Percentiles rank a stretch among this genome's conserved stretches.
Evolutionary conservation across 495 filamentous ascomycete species (phyloP).

Genomic region (Penicillium bovifimosum): DNA sequence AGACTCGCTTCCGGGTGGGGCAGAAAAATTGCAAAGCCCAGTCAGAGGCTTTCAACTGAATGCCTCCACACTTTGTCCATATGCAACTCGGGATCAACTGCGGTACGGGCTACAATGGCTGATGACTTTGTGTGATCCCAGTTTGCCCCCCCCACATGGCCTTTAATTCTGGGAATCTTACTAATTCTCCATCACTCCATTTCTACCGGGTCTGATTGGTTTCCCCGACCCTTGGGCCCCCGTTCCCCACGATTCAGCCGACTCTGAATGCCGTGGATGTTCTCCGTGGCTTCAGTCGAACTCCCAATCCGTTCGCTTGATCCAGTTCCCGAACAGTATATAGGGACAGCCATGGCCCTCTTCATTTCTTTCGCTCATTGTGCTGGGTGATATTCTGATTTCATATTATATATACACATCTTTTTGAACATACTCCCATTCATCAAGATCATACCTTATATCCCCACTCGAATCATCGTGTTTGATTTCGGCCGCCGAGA

Average conservation of each 20-base stretch:
- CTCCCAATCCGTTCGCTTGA: constrained; percentile 21
- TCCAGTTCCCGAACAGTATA: constrained; percentile 25
- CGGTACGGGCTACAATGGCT: constrained; percentile 20
- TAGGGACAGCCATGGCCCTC: constrained; percentile 27
- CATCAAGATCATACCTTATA: background rate
- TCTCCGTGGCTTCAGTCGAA: constrained; percentile 22
- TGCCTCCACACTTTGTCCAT: background rate
- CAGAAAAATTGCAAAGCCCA: background rate
- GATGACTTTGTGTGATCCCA: constrained; percentile 1
- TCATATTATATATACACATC: background rate
- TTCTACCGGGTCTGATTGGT: constrained; percentile 13
- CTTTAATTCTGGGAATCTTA: background rate
- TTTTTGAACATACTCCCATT: background rate
- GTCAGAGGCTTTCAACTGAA: background rate
- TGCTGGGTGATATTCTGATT: constrained; percentile 7
- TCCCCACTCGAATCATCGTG: background rate
- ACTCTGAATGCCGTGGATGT: constrained; percentile 39
- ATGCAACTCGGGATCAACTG: constrained; percentile 21
- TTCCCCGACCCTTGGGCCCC: background rate
- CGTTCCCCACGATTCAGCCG: constrained; percentile 34
- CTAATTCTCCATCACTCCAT: constrained; percentile 5
- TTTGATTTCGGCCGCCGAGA: constrained; percentile 18
- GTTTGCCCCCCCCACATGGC: constrained; percentile 7
- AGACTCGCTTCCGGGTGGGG: constrained; percentile 21
- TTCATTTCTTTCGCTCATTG: background rate